Conservation (phyloP, 208 protist species). For the Trichomonas vaginalis region DNA sequence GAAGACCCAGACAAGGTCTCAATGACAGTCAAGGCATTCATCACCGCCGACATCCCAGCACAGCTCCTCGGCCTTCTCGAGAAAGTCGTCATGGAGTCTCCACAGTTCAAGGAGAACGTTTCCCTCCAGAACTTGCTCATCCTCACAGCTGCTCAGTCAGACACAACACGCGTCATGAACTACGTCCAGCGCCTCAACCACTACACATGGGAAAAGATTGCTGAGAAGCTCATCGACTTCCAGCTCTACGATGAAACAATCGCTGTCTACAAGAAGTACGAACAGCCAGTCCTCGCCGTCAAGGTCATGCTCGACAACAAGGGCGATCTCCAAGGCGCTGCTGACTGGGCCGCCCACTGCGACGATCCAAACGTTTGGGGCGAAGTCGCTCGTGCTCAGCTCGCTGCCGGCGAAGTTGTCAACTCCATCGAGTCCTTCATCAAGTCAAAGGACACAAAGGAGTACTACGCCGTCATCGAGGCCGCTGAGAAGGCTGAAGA, state of each 20-base stretch:
- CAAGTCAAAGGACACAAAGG: slow-evolving; percentile 77
- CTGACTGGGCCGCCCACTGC: slow-evolving; percentile 24
- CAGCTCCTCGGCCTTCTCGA: slow-evolving; percentile 97
- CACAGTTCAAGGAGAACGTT: slow-evolving; percentile 80
- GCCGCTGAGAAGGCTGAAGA: slow-evolving; percentile 63
- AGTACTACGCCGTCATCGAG: slow-evolving; percentile 67
- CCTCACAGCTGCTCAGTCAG: slow-evolving; percentile 91
- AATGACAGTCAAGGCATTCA: slow-evolving; percentile 92
- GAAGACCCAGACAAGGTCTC: slow-evolving; percentile 87
- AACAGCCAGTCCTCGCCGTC: slow-evolving; percentile 78
- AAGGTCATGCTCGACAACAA: slow-evolving; percentile 86
- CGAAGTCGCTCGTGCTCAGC: slow-evolving; percentile 73
- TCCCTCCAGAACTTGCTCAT: slow-evolving; percentile 99
- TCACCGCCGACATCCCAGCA: slow-evolving; percentile 89
- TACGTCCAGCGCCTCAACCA: slow-evolving; percentile 94
- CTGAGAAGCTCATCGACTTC: slow-evolving; percentile 61
- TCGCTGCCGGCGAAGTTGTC: slow-evolving; percentile 54
- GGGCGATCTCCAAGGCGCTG: slow-evolving; percentile 67
- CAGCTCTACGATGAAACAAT: slow-evolving; percentile 94
- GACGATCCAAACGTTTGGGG: slow-evolving; percentile 60
- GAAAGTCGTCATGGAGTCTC: slow-evolving; percentile 92
- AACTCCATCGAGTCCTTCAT: slow-evolving; percentile 70
- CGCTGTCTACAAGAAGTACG: slow-evolving; percentile 90
- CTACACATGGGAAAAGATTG: slow-evolving; percentile 90
- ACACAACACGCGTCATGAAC: slow-evolving; percentile 73